Conservation (phyloP, 1,139 yeast genomes). For the Debaryomyces sp. region DNA sequence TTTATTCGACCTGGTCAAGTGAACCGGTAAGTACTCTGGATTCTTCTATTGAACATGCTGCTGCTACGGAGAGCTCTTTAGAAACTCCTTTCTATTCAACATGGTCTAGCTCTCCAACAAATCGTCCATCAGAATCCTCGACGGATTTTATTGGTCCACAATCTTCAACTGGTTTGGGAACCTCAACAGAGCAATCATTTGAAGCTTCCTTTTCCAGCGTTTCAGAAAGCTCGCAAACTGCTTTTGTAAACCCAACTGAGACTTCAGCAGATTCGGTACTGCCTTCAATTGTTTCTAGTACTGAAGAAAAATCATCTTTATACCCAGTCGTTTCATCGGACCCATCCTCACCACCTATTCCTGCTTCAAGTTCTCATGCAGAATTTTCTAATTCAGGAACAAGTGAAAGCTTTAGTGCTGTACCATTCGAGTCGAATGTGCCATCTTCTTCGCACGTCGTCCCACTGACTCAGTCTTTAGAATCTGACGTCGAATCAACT, state of each 20-base stretch:
- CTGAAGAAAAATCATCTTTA: not conserved
- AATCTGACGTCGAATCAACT: not conserved
- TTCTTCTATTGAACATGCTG: not conserved
- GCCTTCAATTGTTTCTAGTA: not conserved
- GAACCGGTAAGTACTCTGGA: not conserved
- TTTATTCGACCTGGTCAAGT: not conserved
- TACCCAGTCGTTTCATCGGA: not conserved
- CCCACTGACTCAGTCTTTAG: not conserved
- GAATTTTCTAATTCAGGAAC: not conserved
- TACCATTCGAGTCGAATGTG: not conserved
- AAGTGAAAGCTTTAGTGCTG: not conserved
- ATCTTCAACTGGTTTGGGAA: not conserved
- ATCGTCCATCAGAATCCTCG: not conserved
- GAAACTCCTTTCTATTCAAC: not conserved
- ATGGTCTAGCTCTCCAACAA: not conserved
- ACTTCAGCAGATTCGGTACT: not conserved
- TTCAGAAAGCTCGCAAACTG: slow-evolving; percentile 2
- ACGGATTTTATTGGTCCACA: not conserved
- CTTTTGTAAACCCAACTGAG: not conserved
- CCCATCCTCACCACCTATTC: not conserved
- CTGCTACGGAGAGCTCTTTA: not conserved
- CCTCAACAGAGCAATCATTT: not conserved
- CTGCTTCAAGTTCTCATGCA: not conserved
- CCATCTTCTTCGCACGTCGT: not conserved
- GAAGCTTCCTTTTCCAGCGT: not conserved